These are phyloP conservation scores for Ophiocordyceps australis DNA, from an alignment of 2,329 filamentous ascomycete species.

Conservation along the genomic window DNA sequence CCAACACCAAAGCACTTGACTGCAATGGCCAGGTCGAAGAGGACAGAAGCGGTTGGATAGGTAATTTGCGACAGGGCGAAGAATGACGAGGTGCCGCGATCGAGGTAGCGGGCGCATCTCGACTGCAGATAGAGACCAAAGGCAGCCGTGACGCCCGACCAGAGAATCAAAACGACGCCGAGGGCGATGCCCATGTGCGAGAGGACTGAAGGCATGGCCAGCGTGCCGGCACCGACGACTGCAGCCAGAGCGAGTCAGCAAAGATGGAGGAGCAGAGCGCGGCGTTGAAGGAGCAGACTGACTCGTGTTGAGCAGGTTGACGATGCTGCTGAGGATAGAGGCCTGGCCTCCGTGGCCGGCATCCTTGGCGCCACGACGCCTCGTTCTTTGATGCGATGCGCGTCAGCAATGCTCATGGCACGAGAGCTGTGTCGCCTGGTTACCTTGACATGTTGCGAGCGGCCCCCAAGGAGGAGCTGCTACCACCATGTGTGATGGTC, in stretches of 20 bases:
- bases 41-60: constrained; percentile 85
- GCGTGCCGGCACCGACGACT: constrained; percentile 87
- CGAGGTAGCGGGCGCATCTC: constrained; percentile 81
- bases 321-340: constrained; percentile 75
- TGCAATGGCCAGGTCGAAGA: constrained; percentile 91
- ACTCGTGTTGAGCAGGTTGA: constrained; percentile 96
- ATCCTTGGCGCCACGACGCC: constrained; percentile 60
- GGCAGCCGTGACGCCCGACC: constrained; percentile 75
- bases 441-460: constrained; percentile 31
- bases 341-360: constrained; percentile 54
- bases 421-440: too few relatives aligned
- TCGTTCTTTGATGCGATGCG: constrained; percentile 40
- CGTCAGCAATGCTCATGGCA: too few relatives aligned
- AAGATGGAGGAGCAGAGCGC: constrained; percentile 4
- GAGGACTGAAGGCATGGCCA: constrained; percentile 89
- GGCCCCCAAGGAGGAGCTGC: constrained; percentile 16
- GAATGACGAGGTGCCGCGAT: constrained; percentile 76
- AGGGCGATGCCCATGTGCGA: constrained; percentile 89
- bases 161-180: constrained; percentile 69
- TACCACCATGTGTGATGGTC: constrained; percentile 29
- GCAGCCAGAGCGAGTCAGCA: too few relatives aligned
- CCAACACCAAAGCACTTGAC: constrained; percentile 97
- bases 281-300: constrained; percentile 12
- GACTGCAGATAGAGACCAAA: constrained; percentile 94
- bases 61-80: constrained; percentile 95